A percentile compares a stretch with the other conserved stretches of the same genome.
Conservation (phyloP, 2,329 filamentous ascomycete genomes). For the Exophiala spinifera region DNA sequence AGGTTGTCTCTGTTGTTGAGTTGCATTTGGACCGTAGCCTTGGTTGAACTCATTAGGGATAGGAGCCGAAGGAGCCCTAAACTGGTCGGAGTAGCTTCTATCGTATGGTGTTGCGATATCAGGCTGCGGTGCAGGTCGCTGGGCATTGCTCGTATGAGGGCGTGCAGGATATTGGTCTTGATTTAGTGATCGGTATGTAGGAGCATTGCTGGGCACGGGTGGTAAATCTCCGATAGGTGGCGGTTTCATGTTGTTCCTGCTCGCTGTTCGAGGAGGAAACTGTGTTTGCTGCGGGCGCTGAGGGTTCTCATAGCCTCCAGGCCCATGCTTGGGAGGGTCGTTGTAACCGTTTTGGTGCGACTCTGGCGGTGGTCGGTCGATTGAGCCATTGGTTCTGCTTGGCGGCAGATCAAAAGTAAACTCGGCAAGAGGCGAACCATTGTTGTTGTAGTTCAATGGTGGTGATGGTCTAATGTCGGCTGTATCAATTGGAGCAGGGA, state of each 20-base stretch:
- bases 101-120: constrained; percentile 18
- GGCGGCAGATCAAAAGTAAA: constrained; percentile 71
- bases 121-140: constrained; percentile 14
- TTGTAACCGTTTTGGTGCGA: constrained; percentile 8
- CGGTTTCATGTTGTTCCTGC: constrained; percentile 22
- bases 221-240: constrained; percentile 6
- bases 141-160: constrained; percentile 21
- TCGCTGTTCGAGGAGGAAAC: constrained; percentile 25
- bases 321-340: background rate
- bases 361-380: background rate
- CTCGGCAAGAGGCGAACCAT: constrained; percentile 48
- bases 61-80: constrained; percentile 11
- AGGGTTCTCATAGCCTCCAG: constrained; percentile 4
- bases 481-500: constrained; percentile 23
- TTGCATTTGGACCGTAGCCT: constrained; percentile 23
- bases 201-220: constrained; percentile 16
- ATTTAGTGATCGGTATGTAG: constrained; percentile 17
- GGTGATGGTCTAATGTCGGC: constrained; percentile 48
- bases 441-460: constrained; percentile 13
- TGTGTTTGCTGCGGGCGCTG: constrained; percentile 13
- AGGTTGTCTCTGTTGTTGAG: constrained; percentile 18
- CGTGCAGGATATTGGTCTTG: constrained; percentile 17
- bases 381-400: background rate
- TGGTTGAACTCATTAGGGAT: constrained; percentile 20
- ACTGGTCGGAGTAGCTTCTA: constrained; percentile 5